Percentiles rank a stretch among this genome's conserved stretches.
Conservation (phyloP, 1,284 basidiomycete species). For the Neotropicomus parvogracilis region DNA sequence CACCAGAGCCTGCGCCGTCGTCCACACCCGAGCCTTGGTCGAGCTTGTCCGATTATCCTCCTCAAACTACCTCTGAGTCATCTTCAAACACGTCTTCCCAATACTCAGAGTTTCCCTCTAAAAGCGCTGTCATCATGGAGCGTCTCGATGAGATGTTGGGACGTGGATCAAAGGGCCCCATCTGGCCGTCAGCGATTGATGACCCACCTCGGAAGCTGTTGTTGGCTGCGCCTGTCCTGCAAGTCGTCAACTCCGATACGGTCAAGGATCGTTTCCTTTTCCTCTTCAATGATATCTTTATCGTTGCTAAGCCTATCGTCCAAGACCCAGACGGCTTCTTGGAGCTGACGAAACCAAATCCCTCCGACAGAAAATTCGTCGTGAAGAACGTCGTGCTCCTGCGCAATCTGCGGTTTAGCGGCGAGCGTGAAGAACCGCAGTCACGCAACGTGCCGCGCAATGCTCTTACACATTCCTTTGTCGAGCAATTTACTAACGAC, state of each 20-base stretch:
- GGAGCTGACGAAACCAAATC: constrained; percentile 58
- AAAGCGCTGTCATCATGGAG: constrained; percentile 52
- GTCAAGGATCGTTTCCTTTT: constrained; percentile 97
- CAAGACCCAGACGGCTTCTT: constrained; percentile 59
- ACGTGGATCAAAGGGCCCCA: constrained; percentile 56
- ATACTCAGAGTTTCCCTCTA: constrained; percentile 37
- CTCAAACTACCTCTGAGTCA: constrained; percentile 45
- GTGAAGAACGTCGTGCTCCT: constrained; percentile 87
- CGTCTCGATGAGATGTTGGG: constrained; percentile 65
- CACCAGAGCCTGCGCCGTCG: constrained; percentile 56
- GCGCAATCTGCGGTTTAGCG: constrained; percentile 63
- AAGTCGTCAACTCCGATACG: constrained; percentile 90
- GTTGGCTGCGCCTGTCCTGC: constrained; percentile 82
- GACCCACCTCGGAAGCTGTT: constrained; percentile 86
- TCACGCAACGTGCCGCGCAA: constrained; percentile 46
- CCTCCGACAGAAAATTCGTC: constrained; percentile 78
- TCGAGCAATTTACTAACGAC: constrained; percentile 70
- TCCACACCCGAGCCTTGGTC: constrained; percentile 66
- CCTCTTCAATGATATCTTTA: constrained; percentile 90
- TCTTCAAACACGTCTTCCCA: constrained; percentile 47
- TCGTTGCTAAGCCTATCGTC: constrained; percentile 76
- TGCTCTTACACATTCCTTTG: constrained; percentile 65
- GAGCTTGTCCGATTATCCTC: constrained; percentile 36
- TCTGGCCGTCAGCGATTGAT: constrained; percentile 67
- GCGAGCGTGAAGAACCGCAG: constrained; percentile 58